Evolutionary conservation across 306 rosid species (phyloP).

Genomic region (Mucuna pruriens): DNA sequence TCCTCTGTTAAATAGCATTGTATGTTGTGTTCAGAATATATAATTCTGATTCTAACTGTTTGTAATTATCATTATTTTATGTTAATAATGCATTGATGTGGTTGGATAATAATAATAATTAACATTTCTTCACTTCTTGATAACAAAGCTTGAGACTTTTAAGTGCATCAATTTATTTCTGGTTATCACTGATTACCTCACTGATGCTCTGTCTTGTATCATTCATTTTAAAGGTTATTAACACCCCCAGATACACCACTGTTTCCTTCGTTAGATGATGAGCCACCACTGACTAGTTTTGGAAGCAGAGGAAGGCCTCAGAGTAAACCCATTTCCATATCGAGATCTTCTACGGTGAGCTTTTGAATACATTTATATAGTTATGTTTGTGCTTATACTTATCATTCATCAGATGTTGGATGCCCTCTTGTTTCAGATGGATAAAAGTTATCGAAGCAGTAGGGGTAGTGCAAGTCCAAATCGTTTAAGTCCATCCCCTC

Average conservation of each 20-base stretch:
- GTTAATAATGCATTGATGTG: not conserved
- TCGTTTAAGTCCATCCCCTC: constrained; percentile 86
- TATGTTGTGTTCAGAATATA: not conserved
- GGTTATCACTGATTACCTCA: not conserved
- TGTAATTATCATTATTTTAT: not conserved
- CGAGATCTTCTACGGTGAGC: constrained; percentile 86
- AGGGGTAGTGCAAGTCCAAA: constrained; percentile 89
- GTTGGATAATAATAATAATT: not conserved
- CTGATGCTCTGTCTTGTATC: constrained; percentile 33
- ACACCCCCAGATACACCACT: constrained; percentile 95
- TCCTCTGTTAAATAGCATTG: not conserved
- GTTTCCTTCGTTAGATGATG: constrained; percentile 82
- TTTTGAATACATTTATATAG: constrained; percentile 13
- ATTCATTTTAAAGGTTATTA: constrained; percentile 63
- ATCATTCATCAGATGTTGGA: constrained; percentile 14
- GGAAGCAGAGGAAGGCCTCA: constrained; percentile 77
- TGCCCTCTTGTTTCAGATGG: constrained; percentile 60
- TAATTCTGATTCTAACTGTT: not conserved
- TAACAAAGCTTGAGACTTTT: constrained; percentile 14
- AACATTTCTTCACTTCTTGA: constrained; percentile 23
- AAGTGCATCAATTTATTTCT: not conserved
- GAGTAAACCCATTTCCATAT: constrained; percentile 89
- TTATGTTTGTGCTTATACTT: not conserved
- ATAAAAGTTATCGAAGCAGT: constrained; percentile 76
- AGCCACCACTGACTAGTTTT: constrained; percentile 51